phyloP scores from a whole-genome alignment of 1,284 basidiomycete genomes.

The Ustilago loliicola region DNA sequence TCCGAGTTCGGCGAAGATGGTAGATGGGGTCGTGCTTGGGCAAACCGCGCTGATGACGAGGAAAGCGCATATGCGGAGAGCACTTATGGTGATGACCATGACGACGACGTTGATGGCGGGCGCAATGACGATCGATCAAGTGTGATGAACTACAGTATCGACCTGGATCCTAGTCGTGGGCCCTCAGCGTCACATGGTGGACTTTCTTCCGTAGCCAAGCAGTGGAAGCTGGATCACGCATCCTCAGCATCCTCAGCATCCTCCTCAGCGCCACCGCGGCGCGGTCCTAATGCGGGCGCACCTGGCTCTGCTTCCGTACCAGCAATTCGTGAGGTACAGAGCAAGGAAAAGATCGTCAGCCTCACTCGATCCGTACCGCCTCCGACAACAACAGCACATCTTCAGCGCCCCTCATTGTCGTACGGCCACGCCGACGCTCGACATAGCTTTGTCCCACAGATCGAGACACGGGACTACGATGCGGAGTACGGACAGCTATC shows the following conservation, averaged over 20 bases:
- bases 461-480: constrained; percentile 33
- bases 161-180: constrained; percentile 22
- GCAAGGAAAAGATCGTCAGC: constrained; percentile 55
- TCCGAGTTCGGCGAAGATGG: constrained; percentile 64
- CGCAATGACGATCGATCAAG: constrained; percentile 1
- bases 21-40: constrained; percentile 62
- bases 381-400: constrained; percentile 3
- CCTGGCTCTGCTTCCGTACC: constrained; percentile 18
- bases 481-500: constrained; percentile 8
- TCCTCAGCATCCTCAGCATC: constrained; percentile 4
- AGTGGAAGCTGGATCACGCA: constrained; percentile 39
- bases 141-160: constrained; percentile 13
- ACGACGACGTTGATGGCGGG: constrained; percentile 13
- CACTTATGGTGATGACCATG: constrained; percentile 30
- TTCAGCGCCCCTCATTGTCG: constrained; percentile 11
- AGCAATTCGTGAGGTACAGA: constrained; percentile 33
- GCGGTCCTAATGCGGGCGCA: not conserved
- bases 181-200: constrained; percentile 16
- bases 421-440: constrained; percentile 13
- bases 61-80: constrained; percentile 56
- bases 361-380: constrained; percentile 46
- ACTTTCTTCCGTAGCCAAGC: constrained; percentile 33
- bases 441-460: constrained; percentile 43
- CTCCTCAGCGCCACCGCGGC: not conserved
- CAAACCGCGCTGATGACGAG: constrained; percentile 57